A percentile compares a stretch with the other conserved stretches of the same genome.
Evolutionary conservation across 371 early-diverging fungal genomes (phyloP).

Genomic region (Mucor sp.): DNA sequence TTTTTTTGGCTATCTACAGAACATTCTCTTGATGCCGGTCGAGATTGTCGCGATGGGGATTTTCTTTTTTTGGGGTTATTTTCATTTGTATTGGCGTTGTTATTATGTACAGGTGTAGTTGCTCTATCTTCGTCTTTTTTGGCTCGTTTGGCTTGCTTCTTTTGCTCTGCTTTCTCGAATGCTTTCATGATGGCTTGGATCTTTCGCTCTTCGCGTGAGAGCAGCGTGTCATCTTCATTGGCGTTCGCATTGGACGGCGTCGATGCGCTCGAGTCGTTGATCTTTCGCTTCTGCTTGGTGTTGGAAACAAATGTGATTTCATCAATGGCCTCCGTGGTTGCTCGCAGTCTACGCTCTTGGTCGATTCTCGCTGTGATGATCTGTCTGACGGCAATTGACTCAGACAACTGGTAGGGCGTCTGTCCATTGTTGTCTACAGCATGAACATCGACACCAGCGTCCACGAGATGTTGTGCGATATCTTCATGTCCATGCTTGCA

Average conservation of each 20-base stretch:
- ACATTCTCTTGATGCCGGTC: constrained; percentile 36
- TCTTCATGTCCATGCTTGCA: constrained; percentile 46
- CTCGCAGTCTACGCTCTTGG: constrained; percentile 41
- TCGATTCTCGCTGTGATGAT: constrained; percentile 42
- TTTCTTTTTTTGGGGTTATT: constrained; percentile 9
- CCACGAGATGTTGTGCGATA: constrained; percentile 67
- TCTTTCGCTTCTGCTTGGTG: constrained; percentile 36
- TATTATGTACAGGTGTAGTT: constrained; percentile 8
- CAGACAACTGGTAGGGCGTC: constrained; percentile 59
- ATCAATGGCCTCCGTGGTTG: constrained; percentile 37
- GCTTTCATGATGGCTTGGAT: constrained; percentile 36
- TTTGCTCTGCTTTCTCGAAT: constrained; percentile 29
- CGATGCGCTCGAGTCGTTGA: constrained; percentile 1
- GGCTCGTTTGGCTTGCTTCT: constrained; percentile 13
- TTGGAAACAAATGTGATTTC: constrained; percentile 41
- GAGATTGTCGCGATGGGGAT: constrained; percentile 7
- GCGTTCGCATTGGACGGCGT: constrained; percentile 17
- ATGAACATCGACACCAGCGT: constrained; percentile 65
- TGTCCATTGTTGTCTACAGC: constrained; percentile 53
- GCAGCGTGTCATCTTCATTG: neutral
- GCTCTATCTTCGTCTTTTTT: constrained; percentile 8
- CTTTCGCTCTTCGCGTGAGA: constrained; percentile 30
- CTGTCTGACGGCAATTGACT: constrained; percentile 27
- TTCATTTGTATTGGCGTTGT: constrained; percentile 1
- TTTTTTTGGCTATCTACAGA: constrained; percentile 23